Evolutionary conservation across 129 eudicot genomes (phyloP), one percentile per base, ranked within the genome.

Genomic region (Pseudognaphalium luteoalbum): DNA sequence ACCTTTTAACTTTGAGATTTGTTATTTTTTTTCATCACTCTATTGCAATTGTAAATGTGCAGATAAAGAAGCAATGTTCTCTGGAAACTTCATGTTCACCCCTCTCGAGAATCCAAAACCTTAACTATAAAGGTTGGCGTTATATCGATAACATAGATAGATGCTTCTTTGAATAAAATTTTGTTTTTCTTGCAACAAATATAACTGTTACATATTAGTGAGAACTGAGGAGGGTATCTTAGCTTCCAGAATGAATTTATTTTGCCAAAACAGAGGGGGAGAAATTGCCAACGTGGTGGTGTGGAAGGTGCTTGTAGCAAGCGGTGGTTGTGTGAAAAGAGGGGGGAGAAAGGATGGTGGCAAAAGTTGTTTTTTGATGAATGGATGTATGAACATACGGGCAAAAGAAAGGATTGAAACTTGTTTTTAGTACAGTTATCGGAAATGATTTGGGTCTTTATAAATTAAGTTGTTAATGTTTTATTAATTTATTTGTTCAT

Each of bases 81-180:
- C 98, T 9, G 98, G 97, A 44, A 93, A 93, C 88, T 93, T 93
- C 83, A 70, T 83, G 89, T 93, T 93, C 83, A 88, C 97, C 9
- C 41, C 91, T 65, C 63, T 93, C 28, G 82, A 85, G 51, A 86
- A 82, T 21, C 76, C 70, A 59, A 67, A 74, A 68, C 39, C 75
- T 73, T 80, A 67, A 62, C 30, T 16, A 15, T 50, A 34, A 72
- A 79, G 73, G 57, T 21, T 33, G 56, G 34, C 29, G 34, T 41
- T 64, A 66, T 56, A 73, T 66, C 25, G 10, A 41, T 30, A 41
- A 39, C 70, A 66, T 80, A 39, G 20, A 52, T 20, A n/a, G 57
- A 15, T 34, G 63, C 3, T 20, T 65, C 3, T 20, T 65, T 66
- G 9, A 80, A 74, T 74, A 74, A 74, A 16, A 15, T 54, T 11